phyloP scores from a whole-genome alignment of 805 yeast species.

The Wickerhamomyces hampshirensis region DNA sequence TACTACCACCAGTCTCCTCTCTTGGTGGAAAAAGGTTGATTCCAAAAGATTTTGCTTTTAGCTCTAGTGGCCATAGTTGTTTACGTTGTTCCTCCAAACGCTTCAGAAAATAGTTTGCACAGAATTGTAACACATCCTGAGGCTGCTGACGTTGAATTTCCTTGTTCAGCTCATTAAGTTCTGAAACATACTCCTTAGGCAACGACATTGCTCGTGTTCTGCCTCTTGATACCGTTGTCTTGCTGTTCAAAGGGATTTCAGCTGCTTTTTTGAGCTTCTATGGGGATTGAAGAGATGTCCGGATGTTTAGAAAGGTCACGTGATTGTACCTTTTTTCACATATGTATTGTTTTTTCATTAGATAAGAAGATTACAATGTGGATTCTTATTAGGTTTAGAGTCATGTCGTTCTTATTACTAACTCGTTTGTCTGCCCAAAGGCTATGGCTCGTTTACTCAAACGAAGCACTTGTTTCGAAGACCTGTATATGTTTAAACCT shows the following conservation, averaged over 20 bases:
- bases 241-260: too few relatives aligned
- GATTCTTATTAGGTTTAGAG: too few relatives aligned
- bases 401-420: too few relatives aligned
- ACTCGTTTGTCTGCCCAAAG: too few relatives aligned
- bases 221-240: too few relatives aligned
- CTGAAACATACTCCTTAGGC: slow-evolving; percentile 40
- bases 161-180: slow-evolving; percentile 58
- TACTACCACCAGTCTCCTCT: slow-evolving; percentile 22
- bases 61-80: slow-evolving; percentile 45
- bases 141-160: slow-evolving; percentile 56
- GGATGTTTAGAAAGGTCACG: too few relatives aligned
- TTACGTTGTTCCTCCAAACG: slow-evolving; percentile 57
- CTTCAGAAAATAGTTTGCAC: slow-evolving; percentile 64
- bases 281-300: too few relatives aligned
- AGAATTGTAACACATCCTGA: slow-evolving; percentile 64
- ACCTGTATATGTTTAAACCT: slow-evolving; percentile 32
- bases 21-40: slow-evolving; percentile 40
- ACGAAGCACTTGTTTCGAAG: slow-evolving; percentile 33
- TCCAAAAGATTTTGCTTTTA: slow-evolving; percentile 46
- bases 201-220: slow-evolving; percentile 31
- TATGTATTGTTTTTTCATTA: too few relatives aligned
- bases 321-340: too few relatives aligned
- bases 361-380: too few relatives aligned
- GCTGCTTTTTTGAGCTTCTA: too few relatives aligned
- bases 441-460: too few relatives aligned